phyloP scores from a whole-genome alignment of 1,284 basidiomycete genomes.

The Thecaphora thlaspeos region DNA sequence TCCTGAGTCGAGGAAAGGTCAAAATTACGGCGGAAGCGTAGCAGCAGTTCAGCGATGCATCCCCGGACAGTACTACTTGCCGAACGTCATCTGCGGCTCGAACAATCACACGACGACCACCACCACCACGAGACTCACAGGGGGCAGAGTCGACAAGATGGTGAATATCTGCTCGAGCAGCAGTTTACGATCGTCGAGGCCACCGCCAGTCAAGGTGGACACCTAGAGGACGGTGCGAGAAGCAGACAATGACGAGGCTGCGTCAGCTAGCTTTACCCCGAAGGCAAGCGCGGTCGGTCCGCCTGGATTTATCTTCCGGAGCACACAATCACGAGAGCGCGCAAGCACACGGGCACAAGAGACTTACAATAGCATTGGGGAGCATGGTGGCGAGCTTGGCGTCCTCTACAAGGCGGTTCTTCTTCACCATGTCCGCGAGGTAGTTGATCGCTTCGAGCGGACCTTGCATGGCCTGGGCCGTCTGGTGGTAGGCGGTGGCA shows the following conservation, averaged over 20 bases:
- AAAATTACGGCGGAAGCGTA: no score
- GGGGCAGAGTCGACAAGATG: constrained; percentile 34
- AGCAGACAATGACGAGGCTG: no score
- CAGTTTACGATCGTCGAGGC: constrained; percentile 43
- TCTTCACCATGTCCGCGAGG: constrained; percentile 17
- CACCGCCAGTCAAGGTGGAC: constrained; percentile 14
- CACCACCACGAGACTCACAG: background rate
- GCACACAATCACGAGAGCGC: no score
- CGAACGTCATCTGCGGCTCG: no score
- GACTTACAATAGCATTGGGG: constrained; percentile 6
- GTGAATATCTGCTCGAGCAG: constrained; percentile 43
- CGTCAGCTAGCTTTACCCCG: background rate
- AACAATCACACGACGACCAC: no score
- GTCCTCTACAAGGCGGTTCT: constrained; percentile 22
- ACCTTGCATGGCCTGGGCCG: background rate
- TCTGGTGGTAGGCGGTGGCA: constrained; percentile 14
- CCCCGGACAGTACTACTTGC: no score
- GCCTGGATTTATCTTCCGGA: no score
- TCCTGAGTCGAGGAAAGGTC: background rate
- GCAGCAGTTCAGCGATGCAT: no score
- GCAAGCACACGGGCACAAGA: no score
- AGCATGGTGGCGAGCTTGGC: constrained; percentile 26
- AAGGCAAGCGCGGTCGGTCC: no score
- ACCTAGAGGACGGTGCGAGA: background rate
- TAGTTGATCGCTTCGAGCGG: constrained; percentile 12